Conservation (phyloP, 2,329 filamentous ascomycete species). For the Pseudogymnoascus sp. region DNA sequence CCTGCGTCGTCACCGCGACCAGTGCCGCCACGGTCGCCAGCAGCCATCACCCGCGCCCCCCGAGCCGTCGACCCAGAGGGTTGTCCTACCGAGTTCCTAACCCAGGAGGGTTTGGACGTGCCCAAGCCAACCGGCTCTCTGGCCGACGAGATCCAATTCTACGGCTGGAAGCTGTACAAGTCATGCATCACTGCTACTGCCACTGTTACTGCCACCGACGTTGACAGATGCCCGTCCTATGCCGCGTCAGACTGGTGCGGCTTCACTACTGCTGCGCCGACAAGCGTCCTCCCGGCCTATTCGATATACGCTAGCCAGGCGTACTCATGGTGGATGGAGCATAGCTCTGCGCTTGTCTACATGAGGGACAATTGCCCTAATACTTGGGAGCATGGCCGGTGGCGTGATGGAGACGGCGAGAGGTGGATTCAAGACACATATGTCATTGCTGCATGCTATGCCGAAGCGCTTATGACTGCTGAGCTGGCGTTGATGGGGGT, state of each 20-base stretch:
- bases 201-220: not conserved
- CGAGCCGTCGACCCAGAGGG: not conserved
- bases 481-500: not conserved
- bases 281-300: conserved; percentile 6
- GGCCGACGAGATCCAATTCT: not conserved
- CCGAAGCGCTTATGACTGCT: not conserved
- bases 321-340: conserved; percentile 11
- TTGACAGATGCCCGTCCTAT: not conserved
- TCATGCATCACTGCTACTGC: conserved; percentile 2
- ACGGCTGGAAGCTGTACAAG: conserved; percentile 9
- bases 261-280: conserved; percentile 13
- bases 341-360: not conserved
- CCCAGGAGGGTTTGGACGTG: conserved; percentile 8
- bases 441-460: not conserved
- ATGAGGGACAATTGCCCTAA: conserved; percentile 12
- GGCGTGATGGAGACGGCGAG: not conserved
- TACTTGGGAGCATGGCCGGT: not conserved
- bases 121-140: conserved; percentile 11
- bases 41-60: not conserved
- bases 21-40: not conserved
- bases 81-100: not conserved
- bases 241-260: conserved; percentile 11
- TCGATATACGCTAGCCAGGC: conserved; percentile 12
- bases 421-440: not conserved
- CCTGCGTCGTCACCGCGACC: not conserved